Conservation (phyloP, 2,329 filamentous ascomycete species). For the Penicillium sp. region DNA sequence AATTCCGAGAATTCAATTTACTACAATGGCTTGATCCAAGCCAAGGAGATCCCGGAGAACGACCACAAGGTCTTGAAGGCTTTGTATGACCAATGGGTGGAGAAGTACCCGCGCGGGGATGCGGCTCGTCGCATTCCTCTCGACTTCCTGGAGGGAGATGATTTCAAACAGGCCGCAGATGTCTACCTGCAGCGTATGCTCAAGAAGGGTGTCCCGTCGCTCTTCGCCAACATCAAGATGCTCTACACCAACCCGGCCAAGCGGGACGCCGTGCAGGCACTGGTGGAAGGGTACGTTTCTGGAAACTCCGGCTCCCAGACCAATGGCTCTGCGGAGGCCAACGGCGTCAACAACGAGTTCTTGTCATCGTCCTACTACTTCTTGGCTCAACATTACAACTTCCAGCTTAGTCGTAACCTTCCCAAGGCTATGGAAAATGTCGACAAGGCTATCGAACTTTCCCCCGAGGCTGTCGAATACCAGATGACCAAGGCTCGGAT, state of each 20-base stretch:
- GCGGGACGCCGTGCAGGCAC: slow-evolving; percentile 66
- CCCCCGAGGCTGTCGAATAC: slow-evolving; percentile 80
- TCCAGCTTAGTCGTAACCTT: slow-evolving; percentile 78
- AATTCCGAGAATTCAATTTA: slow-evolving; percentile 86
- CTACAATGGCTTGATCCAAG: slow-evolving; percentile 70
- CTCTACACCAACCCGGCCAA: slow-evolving; percentile 77
- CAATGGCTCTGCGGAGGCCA: slow-evolving; percentile 48
- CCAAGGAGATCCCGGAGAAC: slow-evolving; percentile 58
- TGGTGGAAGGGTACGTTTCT: slow-evolving; percentile 74
- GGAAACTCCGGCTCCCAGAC: slow-evolving; percentile 47
- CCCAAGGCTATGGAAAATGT: slow-evolving; percentile 75
- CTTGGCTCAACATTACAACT: slow-evolving; percentile 95
- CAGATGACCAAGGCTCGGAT: slow-evolving; percentile 94
- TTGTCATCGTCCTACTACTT: slow-evolving; percentile 82
- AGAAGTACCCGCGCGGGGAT: slow-evolving; percentile 77
- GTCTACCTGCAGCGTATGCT: slow-evolving; percentile 79
- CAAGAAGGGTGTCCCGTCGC: slow-evolving; percentile 87
- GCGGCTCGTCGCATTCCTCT: slow-evolving; percentile 80
- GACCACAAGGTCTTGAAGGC: slow-evolving; percentile 64
- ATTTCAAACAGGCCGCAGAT: slow-evolving; percentile 73
- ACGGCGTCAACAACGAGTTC: slow-evolving; percentile 57
- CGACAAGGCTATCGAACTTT: slow-evolving; percentile 74
- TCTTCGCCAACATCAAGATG: slow-evolving; percentile 94
- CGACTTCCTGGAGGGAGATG: slow-evolving; percentile 78
- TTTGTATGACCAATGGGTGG: slow-evolving; percentile 76